phyloP scores from a whole-genome alignment of 2,329 filamentous ascomycete species.

The Leptographium wingfieldii region DNA sequence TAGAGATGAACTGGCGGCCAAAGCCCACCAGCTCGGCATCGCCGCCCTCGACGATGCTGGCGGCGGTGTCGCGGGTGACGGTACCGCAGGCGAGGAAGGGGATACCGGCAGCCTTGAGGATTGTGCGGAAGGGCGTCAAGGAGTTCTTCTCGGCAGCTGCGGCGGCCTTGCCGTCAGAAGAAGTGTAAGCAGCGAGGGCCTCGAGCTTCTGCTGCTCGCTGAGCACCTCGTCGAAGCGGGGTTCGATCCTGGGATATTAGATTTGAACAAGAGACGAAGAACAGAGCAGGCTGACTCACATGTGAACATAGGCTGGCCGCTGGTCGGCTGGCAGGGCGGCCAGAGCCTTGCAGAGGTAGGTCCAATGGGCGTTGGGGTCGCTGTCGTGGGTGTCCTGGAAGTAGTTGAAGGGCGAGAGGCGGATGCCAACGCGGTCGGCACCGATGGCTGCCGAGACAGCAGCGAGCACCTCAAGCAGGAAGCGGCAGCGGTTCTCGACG shows the following conservation, averaged over 20 bases:
- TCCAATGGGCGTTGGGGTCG: conserved; percentile 45
- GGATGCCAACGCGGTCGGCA: conserved; percentile 34
- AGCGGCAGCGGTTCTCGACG: conserved; percentile 14
- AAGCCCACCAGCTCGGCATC: conserved; percentile 22
- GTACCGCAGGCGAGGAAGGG: conserved; percentile 19
- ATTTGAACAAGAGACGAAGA: background rate
- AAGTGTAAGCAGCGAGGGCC: conserved; percentile 36
- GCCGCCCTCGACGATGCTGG: conserved; percentile 14
- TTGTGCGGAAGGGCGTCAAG: conserved; percentile 7
- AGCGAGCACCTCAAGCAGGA: conserved; percentile 14
- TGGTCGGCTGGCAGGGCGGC: background rate
- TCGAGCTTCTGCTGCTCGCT: conserved; percentile 24
- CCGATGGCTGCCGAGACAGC: conserved; percentile 35
- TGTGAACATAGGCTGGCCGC: conserved; percentile 6
- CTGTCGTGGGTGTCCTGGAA: conserved; percentile 48
- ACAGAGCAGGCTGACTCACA: background rate
- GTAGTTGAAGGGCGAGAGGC: conserved; percentile 40
- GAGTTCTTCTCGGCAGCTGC: conserved; percentile 5
- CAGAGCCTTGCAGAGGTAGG: conserved; percentile 27
- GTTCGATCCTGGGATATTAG: conserved; percentile 4
- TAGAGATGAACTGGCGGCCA: conserved; percentile 30
- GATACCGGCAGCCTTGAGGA: conserved; percentile 35
- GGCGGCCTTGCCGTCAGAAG: background rate
- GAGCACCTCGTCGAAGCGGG: conserved; percentile 11
- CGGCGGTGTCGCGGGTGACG: conserved; percentile 14